Evolutionary conservation across 2,329 filamentous ascomycete species (phyloP).

Genomic region (Paracorniculantispora psalliotae): DNA sequence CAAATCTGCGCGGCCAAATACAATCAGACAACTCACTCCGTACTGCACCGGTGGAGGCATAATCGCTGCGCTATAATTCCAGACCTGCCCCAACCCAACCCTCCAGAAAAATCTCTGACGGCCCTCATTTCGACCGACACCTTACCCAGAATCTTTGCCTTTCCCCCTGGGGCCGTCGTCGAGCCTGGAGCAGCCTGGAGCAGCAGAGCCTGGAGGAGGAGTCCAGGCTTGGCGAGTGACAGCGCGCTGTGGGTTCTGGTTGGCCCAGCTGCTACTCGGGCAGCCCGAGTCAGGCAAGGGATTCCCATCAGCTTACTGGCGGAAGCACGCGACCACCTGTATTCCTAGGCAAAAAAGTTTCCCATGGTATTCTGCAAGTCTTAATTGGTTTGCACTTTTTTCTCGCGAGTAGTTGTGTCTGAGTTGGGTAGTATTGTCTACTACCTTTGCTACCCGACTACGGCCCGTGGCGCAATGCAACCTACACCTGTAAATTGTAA

Average conservation of each 20-base stretch:
- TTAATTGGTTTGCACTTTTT: too few species aligned
- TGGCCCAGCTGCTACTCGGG: neutral
- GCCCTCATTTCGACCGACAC: conserved; percentile 1
- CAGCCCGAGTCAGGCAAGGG: neutral
- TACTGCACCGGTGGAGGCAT: conserved; percentile 6
- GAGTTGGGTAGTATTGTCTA: neutral
- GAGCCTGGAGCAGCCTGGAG: neutral
- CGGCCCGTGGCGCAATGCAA: neutral
- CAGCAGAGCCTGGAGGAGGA: neutral
- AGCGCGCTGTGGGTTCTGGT: neutral
- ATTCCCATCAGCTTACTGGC: neutral
- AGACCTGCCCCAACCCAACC: neutral
- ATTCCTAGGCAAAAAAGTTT: neutral
- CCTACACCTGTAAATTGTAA: neutral
- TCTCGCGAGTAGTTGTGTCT: too few species aligned
- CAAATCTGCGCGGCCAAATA: neutral
- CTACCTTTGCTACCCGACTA: too few species aligned
- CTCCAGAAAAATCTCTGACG: neutral
- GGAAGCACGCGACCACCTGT: neutral
- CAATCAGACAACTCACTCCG: neutral
- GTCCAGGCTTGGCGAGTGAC: neutral
- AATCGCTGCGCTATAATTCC: conserved; percentile 8
- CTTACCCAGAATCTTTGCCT: conserved; percentile 12
- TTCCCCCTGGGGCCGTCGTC: conserved; percentile 4
- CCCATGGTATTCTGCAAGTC: too few species aligned